A percentile compares a stretch with the other conserved stretches of the same genome.
Conservation (phyloP, 2,329 filamentous ascomycete species). For the Zymoseptoria passerinii region DNA sequence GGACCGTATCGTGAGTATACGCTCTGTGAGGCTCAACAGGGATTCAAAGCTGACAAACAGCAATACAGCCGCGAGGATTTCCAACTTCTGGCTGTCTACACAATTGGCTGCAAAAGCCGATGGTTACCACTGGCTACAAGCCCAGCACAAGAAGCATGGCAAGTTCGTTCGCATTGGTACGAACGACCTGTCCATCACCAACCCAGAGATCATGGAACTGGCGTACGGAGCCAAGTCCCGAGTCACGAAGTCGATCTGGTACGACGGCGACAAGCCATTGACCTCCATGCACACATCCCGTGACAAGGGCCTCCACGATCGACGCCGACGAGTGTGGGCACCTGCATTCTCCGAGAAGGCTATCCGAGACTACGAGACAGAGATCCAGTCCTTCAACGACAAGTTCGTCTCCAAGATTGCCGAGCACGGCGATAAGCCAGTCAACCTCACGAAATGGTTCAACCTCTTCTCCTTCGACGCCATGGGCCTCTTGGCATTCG, state of each 20-base stretch:
- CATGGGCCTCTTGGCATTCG: slow-evolving; percentile 41
- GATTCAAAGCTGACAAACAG: no score
- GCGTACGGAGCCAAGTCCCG: slow-evolving; percentile 34
- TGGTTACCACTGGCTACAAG: slow-evolving; percentile 24
- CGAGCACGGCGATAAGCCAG: slow-evolving; percentile 20
- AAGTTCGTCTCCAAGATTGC: slow-evolving; percentile 30
- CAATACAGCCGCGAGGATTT: slow-evolving; percentile 23
- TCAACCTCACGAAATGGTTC: slow-evolving; percentile 37
- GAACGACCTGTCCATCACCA: slow-evolving; percentile 30
- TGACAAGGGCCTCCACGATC: slow-evolving; percentile 32
- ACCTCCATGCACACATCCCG: slow-evolving; percentile 35
- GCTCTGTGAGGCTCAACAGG: no score
- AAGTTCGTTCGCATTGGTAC: slow-evolving; percentile 31
- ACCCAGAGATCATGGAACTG: slow-evolving; percentile 31
- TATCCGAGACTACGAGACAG: slow-evolving; percentile 35
- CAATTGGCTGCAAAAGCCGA: slow-evolving; percentile 22
- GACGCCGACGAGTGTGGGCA: slow-evolving; percentile 36
- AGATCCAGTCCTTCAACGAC: slow-evolving; percentile 31
- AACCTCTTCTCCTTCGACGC: slow-evolving; percentile 39
- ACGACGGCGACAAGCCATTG: slow-evolving; percentile 30
- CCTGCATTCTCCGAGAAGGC: slow-evolving; percentile 35
- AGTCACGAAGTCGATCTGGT: slow-evolving; percentile 38
- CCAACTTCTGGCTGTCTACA: slow-evolving; percentile 27
- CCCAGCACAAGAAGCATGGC: slow-evolving; percentile 31
- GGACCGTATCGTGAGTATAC: slow-evolving; percentile 21